Evolutionary conservation across 139 green algal genomes (phyloP).

Genomic region (Pycnococcus provasolii): DNA sequence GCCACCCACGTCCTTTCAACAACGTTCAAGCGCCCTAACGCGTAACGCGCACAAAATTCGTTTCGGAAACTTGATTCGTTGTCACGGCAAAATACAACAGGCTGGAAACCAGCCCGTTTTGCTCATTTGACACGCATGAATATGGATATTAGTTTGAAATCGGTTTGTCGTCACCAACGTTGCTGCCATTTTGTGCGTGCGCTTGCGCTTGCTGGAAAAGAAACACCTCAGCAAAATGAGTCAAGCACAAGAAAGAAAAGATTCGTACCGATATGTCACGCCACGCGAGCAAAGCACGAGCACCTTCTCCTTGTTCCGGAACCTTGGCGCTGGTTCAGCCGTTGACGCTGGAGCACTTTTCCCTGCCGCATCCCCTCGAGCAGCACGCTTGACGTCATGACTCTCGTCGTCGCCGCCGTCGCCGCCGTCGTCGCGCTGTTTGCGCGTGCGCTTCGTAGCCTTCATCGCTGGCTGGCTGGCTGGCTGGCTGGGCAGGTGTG

Average conservation of each 20-base stretch:
- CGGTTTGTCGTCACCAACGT: too few relatives aligned
- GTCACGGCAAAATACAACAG: conserved; percentile 6
- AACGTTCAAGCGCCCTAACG: neutral
- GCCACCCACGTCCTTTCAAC: neutral
- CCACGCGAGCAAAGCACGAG: conserved; percentile 68
- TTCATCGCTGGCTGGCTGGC: neutral
- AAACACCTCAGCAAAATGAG: neutral
- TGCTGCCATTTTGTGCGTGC: too few relatives aligned
- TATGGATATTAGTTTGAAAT: too few relatives aligned
- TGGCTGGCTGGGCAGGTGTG: too few relatives aligned
- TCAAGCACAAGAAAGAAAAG: too few relatives aligned
- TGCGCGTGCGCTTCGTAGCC: neutral
- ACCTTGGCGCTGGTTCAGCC: conserved; percentile 16
- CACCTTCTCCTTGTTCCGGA: conserved; percentile 80
- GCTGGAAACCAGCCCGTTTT: neutral
- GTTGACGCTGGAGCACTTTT: neutral
- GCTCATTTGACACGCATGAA: neutral
- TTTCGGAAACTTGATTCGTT: conserved; percentile 5
- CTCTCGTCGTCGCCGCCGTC: conserved; percentile 1
- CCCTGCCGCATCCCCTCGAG: neutral
- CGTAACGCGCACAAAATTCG: neutral
- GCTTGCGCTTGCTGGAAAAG: neutral
- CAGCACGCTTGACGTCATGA: too few relatives aligned
- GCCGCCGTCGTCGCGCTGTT: neutral
- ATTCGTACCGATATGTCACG: conserved; percentile 53